A percentile compares a stretch with the other conserved stretches of the same genome.
phyloP scores from a whole-genome alignment of 1,139 yeast species.

The Zhuliangozyma blackwelliae region DNA sequence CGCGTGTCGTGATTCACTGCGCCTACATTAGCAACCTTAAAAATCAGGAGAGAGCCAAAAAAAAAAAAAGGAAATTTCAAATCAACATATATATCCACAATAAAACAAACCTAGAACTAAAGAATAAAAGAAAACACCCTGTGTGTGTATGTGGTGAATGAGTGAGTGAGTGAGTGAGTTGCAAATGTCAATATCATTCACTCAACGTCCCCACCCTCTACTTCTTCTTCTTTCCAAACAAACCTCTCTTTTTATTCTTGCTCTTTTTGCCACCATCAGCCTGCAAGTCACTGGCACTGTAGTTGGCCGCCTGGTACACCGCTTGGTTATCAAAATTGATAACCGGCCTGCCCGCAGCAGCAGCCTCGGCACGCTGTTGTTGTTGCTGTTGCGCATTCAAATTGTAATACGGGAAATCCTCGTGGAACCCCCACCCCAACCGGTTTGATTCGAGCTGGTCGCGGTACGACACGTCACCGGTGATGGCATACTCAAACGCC shows the following conservation, averaged over 20 bases:
- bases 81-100: too few relatives aligned
- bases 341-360: constrained; percentile 25
- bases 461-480: constrained; percentile 75
- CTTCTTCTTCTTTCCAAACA: constrained; percentile 62
- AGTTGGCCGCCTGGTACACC: constrained; percentile 58
- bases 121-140: too few relatives aligned
- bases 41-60: too few relatives aligned
- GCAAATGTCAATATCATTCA: too few relatives aligned
- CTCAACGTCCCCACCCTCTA: too few relatives aligned
- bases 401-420: constrained; percentile 40
- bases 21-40: too few relatives aligned
- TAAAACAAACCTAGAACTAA: too few relatives aligned
- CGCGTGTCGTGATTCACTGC: too few relatives aligned
- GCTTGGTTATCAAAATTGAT: constrained; percentile 52
- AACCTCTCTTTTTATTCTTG: constrained; percentile 53
- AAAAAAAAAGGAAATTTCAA: too few relatives aligned
- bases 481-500: constrained; percentile 85
- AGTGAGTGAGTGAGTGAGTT: too few relatives aligned
- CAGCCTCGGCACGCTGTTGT: constrained; percentile 14
- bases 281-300: constrained; percentile 39
- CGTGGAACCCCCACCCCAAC: constrained; percentile 72
- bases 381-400: constrained; percentile 12
- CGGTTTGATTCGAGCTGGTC: constrained; percentile 76
- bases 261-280: constrained; percentile 32
- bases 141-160: too few relatives aligned